Evolutionary conservation across 2,329 filamentous ascomycete species (phyloP).

Genomic region (Anisogramma anomala): DNA sequence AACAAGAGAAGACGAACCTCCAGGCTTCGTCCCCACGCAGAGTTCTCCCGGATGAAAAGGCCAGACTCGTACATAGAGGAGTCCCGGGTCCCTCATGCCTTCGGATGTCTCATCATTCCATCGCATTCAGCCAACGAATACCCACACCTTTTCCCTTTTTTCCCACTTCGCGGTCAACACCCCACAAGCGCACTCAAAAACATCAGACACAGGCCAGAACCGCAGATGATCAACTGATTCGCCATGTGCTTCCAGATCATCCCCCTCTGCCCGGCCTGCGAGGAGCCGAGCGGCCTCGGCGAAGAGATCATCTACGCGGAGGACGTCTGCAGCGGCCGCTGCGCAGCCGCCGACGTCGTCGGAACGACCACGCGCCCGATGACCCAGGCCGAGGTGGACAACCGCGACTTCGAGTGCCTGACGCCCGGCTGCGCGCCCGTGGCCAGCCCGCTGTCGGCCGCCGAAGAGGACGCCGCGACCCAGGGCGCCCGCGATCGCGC

Average conservation of each 20-base stretch:
- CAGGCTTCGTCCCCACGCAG: neutral
- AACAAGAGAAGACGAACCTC: neutral
- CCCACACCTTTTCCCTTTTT: too few relatives aligned
- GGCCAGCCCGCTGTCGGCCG: neutral
- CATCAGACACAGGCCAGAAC: too few relatives aligned
- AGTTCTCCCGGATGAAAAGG: neutral
- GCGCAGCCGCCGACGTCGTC: conserved; percentile 2
- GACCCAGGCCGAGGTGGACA: conserved; percentile 9
- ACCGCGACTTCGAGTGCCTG: conserved; percentile 12
- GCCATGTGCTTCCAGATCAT: conserved; percentile 14
- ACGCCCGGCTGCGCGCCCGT: conserved; percentile 9
- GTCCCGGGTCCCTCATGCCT: neutral
- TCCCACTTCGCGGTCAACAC: too few relatives aligned
- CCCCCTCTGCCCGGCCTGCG: conserved; percentile 11
- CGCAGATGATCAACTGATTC: neutral
- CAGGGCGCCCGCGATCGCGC: conserved; percentile 8
- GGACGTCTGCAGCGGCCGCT: conserved; percentile 9
- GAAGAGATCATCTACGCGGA: conserved; percentile 13
- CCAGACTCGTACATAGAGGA: neutral
- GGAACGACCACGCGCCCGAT: conserved; percentile 10
- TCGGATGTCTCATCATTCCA: neutral
- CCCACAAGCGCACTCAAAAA: too few relatives aligned
- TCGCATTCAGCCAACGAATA: neutral
- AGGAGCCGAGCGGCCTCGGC: conserved; percentile 12
- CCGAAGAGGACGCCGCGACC: conserved; percentile 9